Evolutionary conservation across 352 stramenopile species (phyloP).

Genomic region (Pythium monospermum): DNA sequence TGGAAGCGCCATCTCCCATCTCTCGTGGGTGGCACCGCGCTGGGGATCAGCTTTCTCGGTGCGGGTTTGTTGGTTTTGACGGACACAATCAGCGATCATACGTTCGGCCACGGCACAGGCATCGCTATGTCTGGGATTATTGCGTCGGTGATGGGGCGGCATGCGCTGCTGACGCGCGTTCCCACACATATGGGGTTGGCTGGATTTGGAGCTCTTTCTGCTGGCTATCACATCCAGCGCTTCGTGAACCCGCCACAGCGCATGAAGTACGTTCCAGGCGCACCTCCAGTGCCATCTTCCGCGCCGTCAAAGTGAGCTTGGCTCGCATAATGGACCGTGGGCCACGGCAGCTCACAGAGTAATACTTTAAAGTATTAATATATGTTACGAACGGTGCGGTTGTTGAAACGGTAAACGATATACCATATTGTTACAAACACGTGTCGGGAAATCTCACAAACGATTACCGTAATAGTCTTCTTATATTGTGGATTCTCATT

Average conservation of each 20-base stretch:
- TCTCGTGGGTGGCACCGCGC: conserved; percentile 51
- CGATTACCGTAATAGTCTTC: no score
- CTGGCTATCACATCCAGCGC: conserved; percentile 74
- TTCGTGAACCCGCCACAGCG: conserved; percentile 48
- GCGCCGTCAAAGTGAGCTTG: no score
- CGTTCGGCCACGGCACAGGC: conserved; percentile 64
- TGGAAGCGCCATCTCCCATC: conserved; percentile 60
- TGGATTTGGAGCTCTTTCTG: conserved; percentile 38
- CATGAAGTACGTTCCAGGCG: conserved; percentile 51
- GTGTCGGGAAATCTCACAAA: no score
- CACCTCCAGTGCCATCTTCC: conserved; percentile 26
- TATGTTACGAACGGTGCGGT: no score
- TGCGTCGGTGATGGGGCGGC: conserved; percentile 46
- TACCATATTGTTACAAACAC: no score
- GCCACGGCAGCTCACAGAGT: no score
- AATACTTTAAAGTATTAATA: no score
- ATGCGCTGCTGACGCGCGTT: conserved; percentile 42
- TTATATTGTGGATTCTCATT: no score
- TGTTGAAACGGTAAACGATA: no score
- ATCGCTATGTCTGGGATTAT: conserved; percentile 68
- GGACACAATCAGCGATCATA: conserved; percentile 65
- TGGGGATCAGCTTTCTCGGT: conserved; percentile 65
- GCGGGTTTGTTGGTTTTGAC: conserved; percentile 60
- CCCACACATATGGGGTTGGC: conserved; percentile 41
- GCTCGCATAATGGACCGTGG: no score